Evolutionary conservation across 768 basidiomycete genomes (phyloP), one percentile per base, ranked within the genome.

Genomic region (Naganishia onofrii): DNA sequence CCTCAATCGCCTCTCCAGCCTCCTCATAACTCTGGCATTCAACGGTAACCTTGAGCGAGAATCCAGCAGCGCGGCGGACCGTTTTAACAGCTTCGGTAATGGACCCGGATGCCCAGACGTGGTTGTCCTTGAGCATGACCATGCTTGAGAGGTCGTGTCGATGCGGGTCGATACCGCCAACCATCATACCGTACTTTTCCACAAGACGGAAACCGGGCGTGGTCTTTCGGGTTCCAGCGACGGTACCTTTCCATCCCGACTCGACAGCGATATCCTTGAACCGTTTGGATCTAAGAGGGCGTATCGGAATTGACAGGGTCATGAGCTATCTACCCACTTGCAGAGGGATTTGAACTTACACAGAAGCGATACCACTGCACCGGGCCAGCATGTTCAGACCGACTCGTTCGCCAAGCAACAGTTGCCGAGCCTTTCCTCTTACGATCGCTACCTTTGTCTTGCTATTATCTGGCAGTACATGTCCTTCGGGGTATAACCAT

Each of bases 121-220:
- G 96, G 79, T 99, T 99, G 76, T 99, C 96, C 82, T 98, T 98
- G 76, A 99, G 87, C 96, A 99, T 99, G 77, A 99, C 94, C 96
- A 99, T 98, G 79, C 90, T 91, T 32, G 91, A 93, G n/a, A 98
- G 85, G 80, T 98, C 94, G 74, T 96, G 89, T 28, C 96, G 87
- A 83, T 99, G 96, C 10, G 91, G 84, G 79, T 99, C 95, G 75
- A 97, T 90, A 7, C 96, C 96, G 21, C 96, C 96, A 17, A 98
- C 92, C 54, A 98, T 75, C 96, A 99, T 98, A 3, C 89, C 96
- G 79, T 99, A 97, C 81, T 99, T 99, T 82, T 99, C 96, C 6
- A 98, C 94, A 34, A 97, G 84, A 56, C 96, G 85, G 83, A 99
- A 99, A 2, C 95, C 93, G 36, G 95, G 95, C 0, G 95, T 98